phyloP scores from a whole-genome alignment of 176 grass and related monocot species.

The Cenchrus fungigraminus region DNA sequence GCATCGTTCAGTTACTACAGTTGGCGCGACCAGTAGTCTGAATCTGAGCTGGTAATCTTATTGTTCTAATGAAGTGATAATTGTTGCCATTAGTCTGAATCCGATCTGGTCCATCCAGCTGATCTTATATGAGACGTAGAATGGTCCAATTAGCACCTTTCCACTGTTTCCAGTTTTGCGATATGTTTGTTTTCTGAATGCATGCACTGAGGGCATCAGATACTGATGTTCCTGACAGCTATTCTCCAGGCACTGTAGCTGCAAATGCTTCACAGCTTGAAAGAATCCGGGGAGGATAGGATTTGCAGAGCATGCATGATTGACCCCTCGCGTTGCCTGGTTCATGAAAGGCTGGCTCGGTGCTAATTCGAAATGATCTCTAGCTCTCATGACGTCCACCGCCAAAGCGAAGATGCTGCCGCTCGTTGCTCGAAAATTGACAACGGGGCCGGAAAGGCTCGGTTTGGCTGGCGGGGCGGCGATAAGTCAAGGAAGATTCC shows the following conservation, averaged over 20 bases:
- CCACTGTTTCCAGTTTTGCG: neutral
- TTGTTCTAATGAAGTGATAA: neutral
- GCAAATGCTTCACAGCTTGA: conserved; percentile 53
- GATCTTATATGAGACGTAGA: neutral
- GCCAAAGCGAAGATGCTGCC: conserved; percentile 6
- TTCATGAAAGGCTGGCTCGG: conserved; percentile 11
- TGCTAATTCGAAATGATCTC: neutral
- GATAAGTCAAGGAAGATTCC: conserved; percentile 26
- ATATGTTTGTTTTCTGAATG: neutral
- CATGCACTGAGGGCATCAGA: conserved; percentile 32
- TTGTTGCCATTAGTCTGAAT: neutral
- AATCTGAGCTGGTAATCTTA: conserved; percentile 3
- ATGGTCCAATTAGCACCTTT: conserved; percentile 45
- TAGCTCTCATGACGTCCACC: neutral
- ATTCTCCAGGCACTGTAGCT: neutral
- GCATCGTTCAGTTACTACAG: too few species aligned
- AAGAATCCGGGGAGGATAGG: conserved; percentile 31
- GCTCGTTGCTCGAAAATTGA: conserved; percentile 1
- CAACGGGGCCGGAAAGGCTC: neutral
- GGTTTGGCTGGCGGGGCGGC: neutral
- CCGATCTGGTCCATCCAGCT: neutral
- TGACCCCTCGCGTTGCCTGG: neutral
- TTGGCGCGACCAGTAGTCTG: neutral
- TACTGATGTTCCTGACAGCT: conserved; percentile 45
- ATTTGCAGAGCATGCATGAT: conserved; percentile 31